A percentile compares a stretch with the other conserved stretches of the same genome.
phyloP scores from a whole-genome alignment of 192 early-diverging fungal species.

The Entomortierella parvispora region DNA sequence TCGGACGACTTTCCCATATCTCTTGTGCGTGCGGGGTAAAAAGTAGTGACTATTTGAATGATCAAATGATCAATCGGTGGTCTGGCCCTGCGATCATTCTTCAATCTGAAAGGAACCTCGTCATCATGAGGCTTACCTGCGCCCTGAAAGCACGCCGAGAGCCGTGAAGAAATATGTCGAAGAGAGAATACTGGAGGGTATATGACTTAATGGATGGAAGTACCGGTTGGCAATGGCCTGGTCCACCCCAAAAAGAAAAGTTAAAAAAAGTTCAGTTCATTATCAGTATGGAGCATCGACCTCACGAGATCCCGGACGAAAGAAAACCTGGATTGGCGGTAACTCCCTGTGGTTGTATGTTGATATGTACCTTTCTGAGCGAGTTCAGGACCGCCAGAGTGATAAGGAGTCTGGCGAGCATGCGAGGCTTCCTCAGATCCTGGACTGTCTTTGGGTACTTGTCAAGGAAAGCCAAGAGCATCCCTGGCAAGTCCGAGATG shows the following conservation, averaged over 20 bases:
- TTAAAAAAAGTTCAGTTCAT: too few relatives aligned
- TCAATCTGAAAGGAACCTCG: not conserved
- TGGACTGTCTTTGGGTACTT: slow-evolving; percentile 16
- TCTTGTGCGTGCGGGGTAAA: slow-evolving; percentile 17
- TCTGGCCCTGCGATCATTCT: not conserved
- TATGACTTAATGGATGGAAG: slow-evolving; percentile 34
- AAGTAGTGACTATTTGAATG: slow-evolving; percentile 22
- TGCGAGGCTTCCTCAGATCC: slow-evolving; percentile 7
- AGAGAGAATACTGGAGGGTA: slow-evolving; percentile 16
- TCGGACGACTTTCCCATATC: slow-evolving; percentile 31
- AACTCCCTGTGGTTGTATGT: not conserved
- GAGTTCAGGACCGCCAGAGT: slow-evolving; percentile 8
- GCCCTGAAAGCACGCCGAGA: slow-evolving; percentile 5
- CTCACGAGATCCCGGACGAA: too few relatives aligned
- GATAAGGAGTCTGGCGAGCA: slow-evolving; percentile 5
- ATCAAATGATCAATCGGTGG: not conserved
- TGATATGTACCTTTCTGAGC: slow-evolving; percentile 18
- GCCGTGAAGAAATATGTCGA: slow-evolving; percentile 19
- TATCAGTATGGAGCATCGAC: too few relatives aligned
- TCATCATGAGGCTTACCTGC: slow-evolving; percentile 15
- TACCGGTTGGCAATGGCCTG: slow-evolving; percentile 18
- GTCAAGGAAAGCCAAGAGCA: slow-evolving; percentile 15
- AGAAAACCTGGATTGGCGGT: not conserved
- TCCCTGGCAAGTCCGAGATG: not conserved
- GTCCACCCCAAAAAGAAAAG: too few relatives aligned